Evolutionary conservation across 768 basidiomycete genomes (phyloP).

Genomic region (Russula ochroleuca): DNA sequence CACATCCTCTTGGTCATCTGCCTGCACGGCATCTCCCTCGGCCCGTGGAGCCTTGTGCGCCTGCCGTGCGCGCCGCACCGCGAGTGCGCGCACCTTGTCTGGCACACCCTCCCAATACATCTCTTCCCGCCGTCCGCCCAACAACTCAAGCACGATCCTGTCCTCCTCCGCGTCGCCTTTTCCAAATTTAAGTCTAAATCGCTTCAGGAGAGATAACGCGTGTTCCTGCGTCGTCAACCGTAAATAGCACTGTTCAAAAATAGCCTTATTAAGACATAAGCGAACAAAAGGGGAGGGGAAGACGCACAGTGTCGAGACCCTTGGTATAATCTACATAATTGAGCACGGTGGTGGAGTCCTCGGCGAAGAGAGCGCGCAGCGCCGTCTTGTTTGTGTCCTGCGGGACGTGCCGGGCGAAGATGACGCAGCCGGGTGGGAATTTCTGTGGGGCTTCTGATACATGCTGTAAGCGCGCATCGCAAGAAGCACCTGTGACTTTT

Average conservation of each 20-base stretch:
- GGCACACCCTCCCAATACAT: constrained; percentile 81
- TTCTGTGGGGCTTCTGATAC: neutral
- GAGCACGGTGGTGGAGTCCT: constrained; percentile 41
- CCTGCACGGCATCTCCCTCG: too few relatives aligned
- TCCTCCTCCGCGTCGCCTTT: constrained; percentile 24
- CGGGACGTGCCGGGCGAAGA: constrained; percentile 68
- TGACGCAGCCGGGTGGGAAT: constrained; percentile 58
- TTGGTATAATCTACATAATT: constrained; percentile 82
- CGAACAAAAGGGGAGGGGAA: neutral
- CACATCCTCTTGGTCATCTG: neutral
- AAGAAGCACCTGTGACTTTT: neutral
- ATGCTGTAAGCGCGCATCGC: neutral
- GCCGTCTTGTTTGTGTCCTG: constrained; percentile 79
- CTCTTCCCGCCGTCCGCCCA: constrained; percentile 59
- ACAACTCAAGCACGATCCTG: constrained; percentile 49
- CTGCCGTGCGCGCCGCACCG: constrained; percentile 46
- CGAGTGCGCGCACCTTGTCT: constrained; percentile 59
- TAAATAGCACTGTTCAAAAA: constrained; percentile 57
- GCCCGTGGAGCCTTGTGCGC: neutral
- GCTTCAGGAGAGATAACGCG: constrained; percentile 41
- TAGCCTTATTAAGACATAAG: neutral
- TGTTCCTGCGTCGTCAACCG: constrained; percentile 55
- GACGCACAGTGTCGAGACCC: constrained; percentile 63
- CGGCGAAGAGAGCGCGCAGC: constrained; percentile 54
- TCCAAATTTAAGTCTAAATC: constrained; percentile 37